Base-by-base conservation (phyloP, 108 stramenopile genomes). In the Skeletonema menzelii region DNA sequence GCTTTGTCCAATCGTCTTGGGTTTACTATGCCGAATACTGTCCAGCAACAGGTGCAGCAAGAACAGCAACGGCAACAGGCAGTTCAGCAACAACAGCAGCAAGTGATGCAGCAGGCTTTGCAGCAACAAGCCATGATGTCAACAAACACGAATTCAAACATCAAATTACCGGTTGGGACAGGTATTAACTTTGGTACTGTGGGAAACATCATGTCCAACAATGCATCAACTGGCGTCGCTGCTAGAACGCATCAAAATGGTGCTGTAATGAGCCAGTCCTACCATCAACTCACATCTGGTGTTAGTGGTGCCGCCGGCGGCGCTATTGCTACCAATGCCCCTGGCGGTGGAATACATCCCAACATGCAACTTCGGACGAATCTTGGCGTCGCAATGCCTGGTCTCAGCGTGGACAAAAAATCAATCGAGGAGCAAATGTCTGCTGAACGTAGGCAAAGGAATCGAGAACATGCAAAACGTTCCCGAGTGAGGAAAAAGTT, bases 401-500 rank as follows among this genome's bases (percentile, higher is more conserved):
- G 27, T 24, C 57, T 47, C 26, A 20, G 55, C 56, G 28, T 73
- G 12, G 71, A 65, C 20, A 64, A 70, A 49, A 57, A 56, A 35
- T 34, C 64, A 53, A 38, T 76, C 14, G 76, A 80, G 30, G 79
- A 88, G 15, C 78, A 81, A 65, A 80, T 80, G 56, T 76, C 88
- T 3, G 89, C 89, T 8, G 92, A 95, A 74, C 80, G 93, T 58
- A 84, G 97, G 26, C 89, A 92, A 84, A 73, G 97, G 30, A 99
- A 99, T 69, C 79, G 98, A 38, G 98, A 99, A 82, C 98, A 99
- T 74, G 98, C 98, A 1, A 98, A 98, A 69, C 90, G 97, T 11
- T 96, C 95, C 60, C 91, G 98, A 12, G 96, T 98, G 6, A 87
- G 98, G 30, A 99, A 98, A 85, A 99, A 99, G 83, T 98, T 99